Conservation (phyloP, 768 basidiomycete genomes). For the Pisolithus microcarpus region DNA sequence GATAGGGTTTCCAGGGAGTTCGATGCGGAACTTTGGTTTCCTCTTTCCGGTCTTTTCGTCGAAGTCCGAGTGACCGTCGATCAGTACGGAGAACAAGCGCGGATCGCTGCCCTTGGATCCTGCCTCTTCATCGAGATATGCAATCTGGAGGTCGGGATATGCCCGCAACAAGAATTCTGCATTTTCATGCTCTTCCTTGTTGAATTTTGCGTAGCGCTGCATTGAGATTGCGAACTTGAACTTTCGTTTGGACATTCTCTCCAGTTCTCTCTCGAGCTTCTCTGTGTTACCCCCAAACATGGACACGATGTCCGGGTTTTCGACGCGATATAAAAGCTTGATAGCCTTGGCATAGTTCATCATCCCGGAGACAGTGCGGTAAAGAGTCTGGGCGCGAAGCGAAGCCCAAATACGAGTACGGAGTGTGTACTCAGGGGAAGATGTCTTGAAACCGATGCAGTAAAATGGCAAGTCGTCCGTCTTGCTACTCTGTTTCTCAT, state of each 20-base stretch:
- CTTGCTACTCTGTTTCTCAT: constrained; percentile 67
- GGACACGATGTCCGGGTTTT: constrained; percentile 97
- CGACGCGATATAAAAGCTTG: constrained; percentile 97
- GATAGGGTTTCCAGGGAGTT: constrained; percentile 97
- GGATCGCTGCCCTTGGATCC: constrained; percentile 84
- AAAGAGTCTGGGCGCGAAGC: constrained; percentile 94
- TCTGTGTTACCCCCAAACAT: constrained; percentile 96
- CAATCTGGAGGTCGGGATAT: constrained; percentile 97
- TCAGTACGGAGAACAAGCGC: constrained; percentile 83
- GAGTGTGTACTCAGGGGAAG: constrained; percentile 96
- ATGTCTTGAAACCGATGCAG: constrained; percentile 98
- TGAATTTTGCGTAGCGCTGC: constrained; percentile 99
- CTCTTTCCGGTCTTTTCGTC: constrained; percentile 83
- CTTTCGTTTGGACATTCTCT: constrained; percentile 94
- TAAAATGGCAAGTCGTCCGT: constrained; percentile 97
- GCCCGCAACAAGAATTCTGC: constrained; percentile 96
- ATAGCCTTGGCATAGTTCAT: constrained; percentile 99
- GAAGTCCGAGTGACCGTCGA: constrained; percentile 96
- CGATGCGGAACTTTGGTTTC: constrained; percentile 95
- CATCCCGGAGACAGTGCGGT: constrained; percentile 98
- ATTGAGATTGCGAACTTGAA: constrained; percentile 98
- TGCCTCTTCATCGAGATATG: constrained; percentile 95
- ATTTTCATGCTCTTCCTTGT: constrained; percentile 98
- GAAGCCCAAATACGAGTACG: constrained; percentile 99
- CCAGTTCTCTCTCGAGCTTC: constrained; percentile 89